A percentile compares a stretch with the other conserved stretches of the same genome.
These are phyloP conservation scores for Nectriaceae sp. DNA, from an alignment of 2,329 filamentous ascomycete genomes.

Conservation along the genomic window DNA sequence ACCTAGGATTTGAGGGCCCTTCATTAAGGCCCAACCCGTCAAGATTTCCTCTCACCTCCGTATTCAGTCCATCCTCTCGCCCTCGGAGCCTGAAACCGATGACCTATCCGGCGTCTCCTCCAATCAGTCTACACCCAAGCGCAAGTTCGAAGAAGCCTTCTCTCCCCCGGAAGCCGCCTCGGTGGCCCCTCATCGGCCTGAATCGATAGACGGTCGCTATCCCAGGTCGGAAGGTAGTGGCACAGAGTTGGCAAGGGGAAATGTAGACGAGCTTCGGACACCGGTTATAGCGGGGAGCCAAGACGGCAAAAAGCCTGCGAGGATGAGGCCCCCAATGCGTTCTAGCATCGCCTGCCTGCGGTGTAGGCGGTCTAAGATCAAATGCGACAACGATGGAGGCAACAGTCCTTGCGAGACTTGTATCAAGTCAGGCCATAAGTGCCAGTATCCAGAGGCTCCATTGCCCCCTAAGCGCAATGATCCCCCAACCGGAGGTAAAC, in stretches of 20 bases:
- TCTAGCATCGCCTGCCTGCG: slow-evolving; percentile 78
- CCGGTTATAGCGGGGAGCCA: slow-evolving; percentile 5
- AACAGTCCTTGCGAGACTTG: slow-evolving; percentile 74
- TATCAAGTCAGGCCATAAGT: slow-evolving; percentile 70
- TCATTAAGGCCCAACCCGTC: slow-evolving; percentile 42
- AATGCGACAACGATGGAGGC: slow-evolving; percentile 79
- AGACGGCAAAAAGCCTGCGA: slow-evolving; percentile 15
- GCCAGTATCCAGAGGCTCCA: slow-evolving; percentile 62
- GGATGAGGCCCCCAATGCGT: slow-evolving; percentile 58
- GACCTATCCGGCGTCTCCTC: slow-evolving; percentile 30
- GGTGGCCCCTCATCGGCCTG: slow-evolving; percentile 5
- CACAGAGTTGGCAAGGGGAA: slow-evolving; percentile 8
- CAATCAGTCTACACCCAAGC: slow-evolving; percentile 17
- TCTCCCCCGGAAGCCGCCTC: slow-evolving; percentile 13
- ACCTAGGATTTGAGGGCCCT: slow-evolving; percentile 11
- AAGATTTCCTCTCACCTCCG: slow-evolving; percentile 53
- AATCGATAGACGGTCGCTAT: slow-evolving; percentile 7
- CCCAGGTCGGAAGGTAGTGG: slow-evolving; percentile 10
- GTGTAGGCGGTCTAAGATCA: slow-evolving; percentile 81
- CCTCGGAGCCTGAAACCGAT: slow-evolving; percentile 43
- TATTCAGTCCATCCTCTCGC: slow-evolving; percentile 54
- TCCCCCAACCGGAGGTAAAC: slow-evolving; percentile 36
- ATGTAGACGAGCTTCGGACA: slow-evolving; percentile 13
- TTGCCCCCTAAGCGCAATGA: slow-evolving; percentile 45
- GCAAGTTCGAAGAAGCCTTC: slow-evolving; percentile 17